phyloP scores from a whole-genome alignment of 495 filamentous ascomycete species.

The Cercophora newfieldiana region DNA sequence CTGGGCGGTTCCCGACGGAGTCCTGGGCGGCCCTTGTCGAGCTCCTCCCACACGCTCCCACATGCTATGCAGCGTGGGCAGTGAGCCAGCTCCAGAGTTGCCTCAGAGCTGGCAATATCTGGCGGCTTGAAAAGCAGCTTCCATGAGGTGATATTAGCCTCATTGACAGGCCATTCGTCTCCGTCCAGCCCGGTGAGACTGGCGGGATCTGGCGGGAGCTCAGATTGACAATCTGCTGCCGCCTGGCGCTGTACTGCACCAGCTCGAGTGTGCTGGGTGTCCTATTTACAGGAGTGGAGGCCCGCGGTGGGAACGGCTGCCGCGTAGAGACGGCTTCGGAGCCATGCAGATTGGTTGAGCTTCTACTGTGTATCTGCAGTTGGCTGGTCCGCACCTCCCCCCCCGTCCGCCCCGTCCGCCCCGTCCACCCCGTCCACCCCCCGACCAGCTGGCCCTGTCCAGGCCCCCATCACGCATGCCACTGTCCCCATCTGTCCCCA shows the following conservation, averaged over 20 bases:
- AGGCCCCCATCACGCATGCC: conserved; percentile 17
- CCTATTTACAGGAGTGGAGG: conserved; percentile 34
- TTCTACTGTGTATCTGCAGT: conserved; percentile 20
- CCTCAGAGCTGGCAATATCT: conserved; percentile 14
- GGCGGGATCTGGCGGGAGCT: conserved; percentile 25
- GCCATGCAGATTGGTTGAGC: conserved; percentile 25
- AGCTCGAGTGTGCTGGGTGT: conserved; percentile 5
- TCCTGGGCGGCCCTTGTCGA: not conserved
- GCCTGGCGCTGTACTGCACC: conserved; percentile 16
- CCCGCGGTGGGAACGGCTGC: conserved; percentile 14
- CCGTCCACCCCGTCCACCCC: conserved; percentile 5
- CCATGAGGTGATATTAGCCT: conserved; percentile 29
- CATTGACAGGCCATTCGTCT: conserved; percentile 18
- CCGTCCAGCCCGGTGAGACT: conserved; percentile 24
- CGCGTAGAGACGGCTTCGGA: conserved; percentile 15
- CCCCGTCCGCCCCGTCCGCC: not conserved
- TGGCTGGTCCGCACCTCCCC: conserved; percentile 12
- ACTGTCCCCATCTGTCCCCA: conserved; percentile 12
- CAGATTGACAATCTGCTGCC: conserved; percentile 32
- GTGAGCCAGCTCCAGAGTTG: no score
- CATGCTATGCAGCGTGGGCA: no score
- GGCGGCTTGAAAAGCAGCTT: not conserved
- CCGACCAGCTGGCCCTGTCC: not conserved
- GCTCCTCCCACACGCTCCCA: not conserved
- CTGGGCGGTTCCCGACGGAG: not conserved